Base-by-base conservation (phyloP, 1,139 yeast genomes). In the Suhomyces atakaporum region DNA sequence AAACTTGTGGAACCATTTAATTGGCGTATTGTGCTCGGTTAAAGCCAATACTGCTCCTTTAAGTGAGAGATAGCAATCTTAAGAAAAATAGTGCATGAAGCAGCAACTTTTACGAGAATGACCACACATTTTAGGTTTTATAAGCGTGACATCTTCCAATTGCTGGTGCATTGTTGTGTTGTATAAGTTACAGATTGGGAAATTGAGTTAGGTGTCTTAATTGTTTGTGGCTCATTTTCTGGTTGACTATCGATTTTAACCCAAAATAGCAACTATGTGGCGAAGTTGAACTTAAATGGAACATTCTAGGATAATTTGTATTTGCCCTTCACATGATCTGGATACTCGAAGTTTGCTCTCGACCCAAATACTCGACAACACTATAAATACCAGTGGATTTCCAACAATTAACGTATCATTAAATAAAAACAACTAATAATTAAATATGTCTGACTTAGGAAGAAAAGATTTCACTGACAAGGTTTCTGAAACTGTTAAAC, bases 381-480 rank as follows among this genome's bases (percentile, higher is more conserved):
- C 18, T 30, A 30, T 30, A 30, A 30, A 30, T 30, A 30, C 12
- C 2, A 11, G 34, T 6, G 25, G 18, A 15, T 13, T 21, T 13
- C 14, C 10, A 11, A 3, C 25, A 7, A 5, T 7, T 16, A 10
- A 20, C 3, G 2, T 16, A 11, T 7, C 29, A 24, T 8, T 15
- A 14, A 18, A 7, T 3, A 5, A n/a, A 15, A 9, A 15, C 13
- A 6, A 25, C 19, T 12, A 14, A 11, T 24, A 5, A 10, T n/a
- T n/a, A 31, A 47, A 22, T 24, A 83, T 83, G 89, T 79, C 89
- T 54, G 89, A 83, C 77, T 63, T 75, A 47, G 87, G 86, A 51
- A 84, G 95, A 83, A 86, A 86, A 66, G 66, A 74, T 59, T 72
- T 88, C 54, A 53, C 82, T 49, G 84, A 81, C 60, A 86, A 87